Base-by-base conservation (phyloP, 768 basidiomycete species). In the Galerina marginata region DNA sequence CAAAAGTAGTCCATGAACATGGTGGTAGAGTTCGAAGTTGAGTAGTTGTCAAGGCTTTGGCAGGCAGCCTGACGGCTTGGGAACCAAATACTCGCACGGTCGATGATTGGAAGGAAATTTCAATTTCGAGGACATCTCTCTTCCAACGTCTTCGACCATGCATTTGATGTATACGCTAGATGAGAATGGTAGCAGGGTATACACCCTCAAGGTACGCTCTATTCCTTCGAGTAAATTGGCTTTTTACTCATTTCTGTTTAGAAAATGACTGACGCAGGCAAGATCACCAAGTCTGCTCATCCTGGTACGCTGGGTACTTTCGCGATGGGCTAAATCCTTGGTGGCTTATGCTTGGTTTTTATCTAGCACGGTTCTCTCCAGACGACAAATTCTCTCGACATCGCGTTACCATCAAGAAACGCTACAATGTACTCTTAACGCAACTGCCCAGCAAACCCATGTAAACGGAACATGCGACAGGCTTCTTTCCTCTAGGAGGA, bases 341-440 rank as follows among this genome's bases (percentile, higher is more conserved):
- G 14, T 33, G 15, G 33, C 45, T 46, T 54, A 36, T 43, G 12
- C 6, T 25, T n/a, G 6, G 3, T 16, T 37, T n/a, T 15, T 16
- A 42, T 25, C n/a, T 58, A 97, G 96, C 96, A 14, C 95, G 97
- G 42, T 99, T 99, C 78, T 98, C 96, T 12, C 96, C 96, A 10
- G 97, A 99, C 75, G 96, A 99, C 86, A 99, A 99, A 80, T 99
- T 96, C 79, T 96, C 95, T 62, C 86, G 95, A 63, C 96, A 99
- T 72, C 91, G 97, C 61, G 95, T 99, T 61, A 97, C 95, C 5
- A 89, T 98, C 71, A 99, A 99, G 82, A 94, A 93, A 79, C 88
- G 96, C 71, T 91, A 89, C 71, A 87, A 88, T 59, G 86, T 97
- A 57, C 86, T 99, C 63, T 86, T 89, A 63, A 96, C 96, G 15